Evolutionary conservation across 768 basidiomycete genomes (phyloP), one percentile per base, ranked within the genome.

Genomic region (Mycena haematopus): DNA sequence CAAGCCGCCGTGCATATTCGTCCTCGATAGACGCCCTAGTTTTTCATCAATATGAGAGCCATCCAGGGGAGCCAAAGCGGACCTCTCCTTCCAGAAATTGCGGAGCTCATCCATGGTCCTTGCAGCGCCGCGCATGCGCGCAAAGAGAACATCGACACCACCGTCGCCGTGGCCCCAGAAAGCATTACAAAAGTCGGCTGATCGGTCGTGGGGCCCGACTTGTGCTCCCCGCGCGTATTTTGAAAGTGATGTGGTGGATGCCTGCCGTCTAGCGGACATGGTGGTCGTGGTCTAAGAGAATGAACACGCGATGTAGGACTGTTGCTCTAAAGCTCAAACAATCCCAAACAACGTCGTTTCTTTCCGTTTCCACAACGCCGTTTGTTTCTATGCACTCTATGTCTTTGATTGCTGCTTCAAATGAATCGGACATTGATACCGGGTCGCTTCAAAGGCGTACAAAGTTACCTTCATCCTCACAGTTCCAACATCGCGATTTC

Each of bases 31-130:
- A 67, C 9, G 94, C 89, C 72, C 96, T 97, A 19, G 17, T 19
- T 25, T 45, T 31, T 1, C 0, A 51, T 44, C 65, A 46, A 54
- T 42, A n/a, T n/a, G 1, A 42, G n/a, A 6, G 5, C 40, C 40
- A 42, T 58, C 38, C 52, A 58, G 65, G 56, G 59, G 65, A n/a
- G 13, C 54, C 24, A 45, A 55, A 24, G 77, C 87, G 62, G 65
- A 96, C 96, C 96, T 83, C 76, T 99, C 96, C 71, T 95, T 96
- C 93, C 95, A 97, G 71, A 92, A 96, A 46, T 79, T 85, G 67
- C 83, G 84, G 52, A 98, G 73, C 65, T 99, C 97, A 51, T 99
- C 96, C 79, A 92, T 86, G 1, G 95, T 95, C 74, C 92, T 84
- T 19, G 84, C 75, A 15, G 91, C 92, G 21, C 93, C 93, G 10